Base-by-base conservation (phyloP, 1,284 basidiomycete genomes). In the Ustilago trichophora region DNA sequence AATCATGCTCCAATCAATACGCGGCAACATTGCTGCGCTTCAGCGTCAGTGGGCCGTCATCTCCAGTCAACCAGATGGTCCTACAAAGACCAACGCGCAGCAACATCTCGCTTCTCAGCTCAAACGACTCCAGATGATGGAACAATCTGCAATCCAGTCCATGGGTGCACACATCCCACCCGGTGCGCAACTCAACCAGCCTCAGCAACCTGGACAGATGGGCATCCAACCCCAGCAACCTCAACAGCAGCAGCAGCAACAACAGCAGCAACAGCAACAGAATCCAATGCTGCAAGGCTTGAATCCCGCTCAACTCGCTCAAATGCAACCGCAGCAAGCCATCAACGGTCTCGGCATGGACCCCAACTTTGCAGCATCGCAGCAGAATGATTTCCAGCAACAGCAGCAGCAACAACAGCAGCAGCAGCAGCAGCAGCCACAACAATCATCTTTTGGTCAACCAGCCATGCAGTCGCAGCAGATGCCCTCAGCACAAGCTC, bases 1-100 rank as follows among this genome's bases (percentile, higher is more conserved):
- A 36, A 37, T 21, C 42, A 53, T 59, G 45, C 42, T 71, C 6
- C 67, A 71, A 54, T 71, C 67, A 48, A 71, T 71, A 57, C 62
- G 67, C n/a, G 49, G 27, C 53, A 73, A 73, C 43, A 76, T 78
- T 22, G 44, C 47, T 11, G 59, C 67, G 27, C 54, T 80, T 3
- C 76, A 80, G 36, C 65, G 73, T 11, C 77, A 80, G 41, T 80
- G 76, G 76, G 58, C 68, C 10, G 56, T 70, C 32, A 59, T 77
- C n/a, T 64, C 55, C 7, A 47, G 57, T 6, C 73, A 76, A 49
- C 76, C 70, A 0, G 76, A 80, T 42, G 59, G 72, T 2, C 72
- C 68, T 0, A 70, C 62, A 27, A 80, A 78, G 53, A 65, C 62
- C 21, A 66, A 60, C 11, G 68, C 71, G 8, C 69, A 73, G 37